These are phyloP conservation scores for Sarocladium kiliense DNA, from an alignment of 2,329 filamentous ascomycete species.

Conservation along the genomic window DNA sequence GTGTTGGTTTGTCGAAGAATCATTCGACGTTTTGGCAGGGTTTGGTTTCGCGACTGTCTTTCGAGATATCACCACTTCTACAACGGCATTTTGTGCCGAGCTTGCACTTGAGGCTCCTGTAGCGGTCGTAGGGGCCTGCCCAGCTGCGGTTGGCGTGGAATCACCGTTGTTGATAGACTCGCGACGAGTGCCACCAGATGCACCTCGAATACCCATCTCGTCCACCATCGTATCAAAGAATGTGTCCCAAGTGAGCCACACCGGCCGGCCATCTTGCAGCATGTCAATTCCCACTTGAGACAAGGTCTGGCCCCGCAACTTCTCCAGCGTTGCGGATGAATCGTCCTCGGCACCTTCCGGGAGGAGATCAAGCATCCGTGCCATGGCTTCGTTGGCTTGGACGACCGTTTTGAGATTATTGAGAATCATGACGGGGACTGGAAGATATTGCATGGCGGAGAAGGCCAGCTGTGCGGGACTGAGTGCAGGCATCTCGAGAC, in stretches of 20 bases:
- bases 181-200: conserved; percentile 17
- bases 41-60: conserved; percentile 35
- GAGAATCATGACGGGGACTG: conserved; percentile 65
- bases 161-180: conserved; percentile 15
- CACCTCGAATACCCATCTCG: conserved; percentile 31
- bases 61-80: conserved; percentile 62
- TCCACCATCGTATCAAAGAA: conserved; percentile 50
- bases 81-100: conserved; percentile 53
- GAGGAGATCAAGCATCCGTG: conserved; percentile 58
- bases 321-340: conserved; percentile 45
- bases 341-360: conserved; percentile 34
- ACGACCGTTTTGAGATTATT: conserved; percentile 65
- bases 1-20: conserved; percentile 27
- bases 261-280: conserved; percentile 58
- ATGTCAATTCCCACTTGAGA: conserved; percentile 69
- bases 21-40: conserved; percentile 21
- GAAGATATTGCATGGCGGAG: conserved; percentile 67
- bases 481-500: conserved; percentile 39
- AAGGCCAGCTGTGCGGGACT: conserved; percentile 55
- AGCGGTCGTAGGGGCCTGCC: neutral
- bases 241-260: conserved; percentile 54
- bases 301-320: conserved; percentile 59
- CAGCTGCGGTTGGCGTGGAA: neutral
- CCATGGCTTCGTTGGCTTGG: conserved; percentile 72
- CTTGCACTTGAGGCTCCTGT: neutral